These are phyloP conservation scores for Poronia punctata DNA, from an alignment of 495 filamentous ascomycete genomes.

Conservation along the genomic window DNA sequence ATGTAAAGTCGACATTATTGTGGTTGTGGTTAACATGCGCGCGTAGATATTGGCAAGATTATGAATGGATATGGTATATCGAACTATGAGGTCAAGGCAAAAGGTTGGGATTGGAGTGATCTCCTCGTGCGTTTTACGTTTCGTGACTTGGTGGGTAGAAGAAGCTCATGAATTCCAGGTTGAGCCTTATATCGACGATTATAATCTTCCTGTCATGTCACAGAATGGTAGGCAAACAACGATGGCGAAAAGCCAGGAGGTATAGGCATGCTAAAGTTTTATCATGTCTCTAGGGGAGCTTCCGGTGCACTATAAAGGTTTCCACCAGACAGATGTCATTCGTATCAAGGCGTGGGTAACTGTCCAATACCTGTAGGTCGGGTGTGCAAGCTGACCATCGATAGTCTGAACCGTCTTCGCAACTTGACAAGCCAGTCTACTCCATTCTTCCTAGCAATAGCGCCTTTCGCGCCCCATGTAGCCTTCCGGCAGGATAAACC, in stretches of 20 bases:
- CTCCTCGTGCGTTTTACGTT: not conserved
- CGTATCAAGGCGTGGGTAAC: constrained; percentile 36
- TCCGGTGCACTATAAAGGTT: constrained; percentile 34
- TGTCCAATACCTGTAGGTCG: too few species aligned
- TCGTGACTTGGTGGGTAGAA: too few species aligned
- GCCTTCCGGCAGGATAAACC: constrained; percentile 1
- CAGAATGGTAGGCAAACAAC: constrained; percentile 42
- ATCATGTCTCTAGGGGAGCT: constrained; percentile 18
- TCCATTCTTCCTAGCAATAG: constrained; percentile 52
- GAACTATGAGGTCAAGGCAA: constrained; percentile 38
- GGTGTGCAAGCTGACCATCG: not conserved
- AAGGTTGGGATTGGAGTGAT: constrained; percentile 10
- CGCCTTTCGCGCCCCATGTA: constrained; percentile 50
- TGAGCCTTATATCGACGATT: constrained; percentile 53
- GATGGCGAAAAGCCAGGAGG: too few species aligned
- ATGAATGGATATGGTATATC: constrained; percentile 43
- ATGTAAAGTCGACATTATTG: not conserved
- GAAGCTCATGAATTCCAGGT: too few species aligned
- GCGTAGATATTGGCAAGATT: constrained; percentile 42
- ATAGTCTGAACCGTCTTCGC: constrained; percentile 37
- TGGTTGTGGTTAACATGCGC: not conserved
- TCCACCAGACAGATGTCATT: constrained; percentile 47
- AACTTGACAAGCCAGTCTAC: constrained; percentile 38
- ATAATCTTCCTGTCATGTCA: constrained; percentile 48
- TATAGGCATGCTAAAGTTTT: too few species aligned